A percentile compares a stretch with the other conserved stretches of the same genome.
These are phyloP conservation scores for Beauveria brongniartii DNA, from an alignment of 2,329 filamentous ascomycete species.

Conservation along the genomic window DNA sequence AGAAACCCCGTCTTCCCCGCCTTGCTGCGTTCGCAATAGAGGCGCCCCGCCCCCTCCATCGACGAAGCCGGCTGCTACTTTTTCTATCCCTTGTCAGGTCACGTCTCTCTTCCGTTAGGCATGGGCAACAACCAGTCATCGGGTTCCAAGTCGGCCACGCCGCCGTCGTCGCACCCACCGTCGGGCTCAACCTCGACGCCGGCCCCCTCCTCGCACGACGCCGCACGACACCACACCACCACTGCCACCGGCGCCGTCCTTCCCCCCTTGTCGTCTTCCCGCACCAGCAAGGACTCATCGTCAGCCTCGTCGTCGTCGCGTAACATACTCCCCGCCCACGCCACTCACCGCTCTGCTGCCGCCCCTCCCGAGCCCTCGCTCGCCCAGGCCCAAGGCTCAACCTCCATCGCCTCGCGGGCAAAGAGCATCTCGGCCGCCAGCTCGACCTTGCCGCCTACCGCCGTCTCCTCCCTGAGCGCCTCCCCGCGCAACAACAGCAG, in stretches of 20 bases:
- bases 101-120: not conserved
- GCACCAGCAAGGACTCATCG: slow-evolving; percentile 11
- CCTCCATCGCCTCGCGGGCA: slow-evolving; percentile 36
- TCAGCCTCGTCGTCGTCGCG: slow-evolving; percentile 29
- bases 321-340: slow-evolving; percentile 48
- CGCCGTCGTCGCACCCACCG: slow-evolving; percentile 13
- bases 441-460: slow-evolving; percentile 34
- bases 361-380: slow-evolving; percentile 55
- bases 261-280: slow-evolving; percentile 1
- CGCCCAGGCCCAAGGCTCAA: slow-evolving; percentile 51
- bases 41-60: not conserved
- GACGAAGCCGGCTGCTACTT: not conserved
- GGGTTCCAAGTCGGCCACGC: slow-evolving; percentile 28
- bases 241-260: not conserved
- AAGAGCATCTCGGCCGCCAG: slow-evolving; percentile 24
- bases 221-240: not conserved
- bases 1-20: slow-evolving; percentile 6
- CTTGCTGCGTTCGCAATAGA: not conserved
- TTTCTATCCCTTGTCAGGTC: not conserved
- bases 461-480: slow-evolving; percentile 40
- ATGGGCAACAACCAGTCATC: slow-evolving; percentile 33
- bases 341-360: slow-evolving; percentile 46
- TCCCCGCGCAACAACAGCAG: slow-evolving; percentile 30
- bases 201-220: not conserved
- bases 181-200: slow-evolving; percentile 16